Percentiles rank a stretch among this genome's conserved stretches.
These are phyloP conservation scores for Annulohypoxylon maeteangense DNA, from an alignment of 495 filamentous ascomycete genomes.

Conservation along the genomic window DNA sequence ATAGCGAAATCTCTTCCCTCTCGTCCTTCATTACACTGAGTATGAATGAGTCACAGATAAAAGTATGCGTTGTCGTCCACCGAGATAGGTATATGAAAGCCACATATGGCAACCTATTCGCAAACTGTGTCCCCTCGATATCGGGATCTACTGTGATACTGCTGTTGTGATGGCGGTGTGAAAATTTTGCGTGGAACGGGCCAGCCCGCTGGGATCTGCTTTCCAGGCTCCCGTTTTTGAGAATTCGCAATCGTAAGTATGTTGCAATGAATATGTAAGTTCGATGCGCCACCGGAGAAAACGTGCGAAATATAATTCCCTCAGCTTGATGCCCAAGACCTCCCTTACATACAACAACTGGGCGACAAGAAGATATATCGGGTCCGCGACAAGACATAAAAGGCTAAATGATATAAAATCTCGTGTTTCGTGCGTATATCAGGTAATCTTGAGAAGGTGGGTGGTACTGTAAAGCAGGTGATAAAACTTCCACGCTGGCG, in stretches of 20 bases:
- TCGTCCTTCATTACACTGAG: background rate
- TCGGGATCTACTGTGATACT: background rate
- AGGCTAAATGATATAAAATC: conserved; percentile 20
- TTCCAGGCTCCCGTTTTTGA: background rate
- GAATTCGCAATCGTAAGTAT: background rate
- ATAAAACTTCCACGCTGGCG: conserved; percentile 7
- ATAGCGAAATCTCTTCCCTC: background rate
- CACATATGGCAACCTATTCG: background rate
- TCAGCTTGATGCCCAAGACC: conserved; percentile 1
- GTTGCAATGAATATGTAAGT: background rate
- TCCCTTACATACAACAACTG: background rate
- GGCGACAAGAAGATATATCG: conserved; percentile 6
- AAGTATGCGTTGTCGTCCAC: background rate
- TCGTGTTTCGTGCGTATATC: conserved; percentile 6
- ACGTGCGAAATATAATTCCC: conserved; percentile 7
- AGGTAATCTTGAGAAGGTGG: conserved; percentile 6
- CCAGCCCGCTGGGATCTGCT: background rate
- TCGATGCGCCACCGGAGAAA: background rate
- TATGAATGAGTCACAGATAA: background rate
- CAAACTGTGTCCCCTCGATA: background rate
- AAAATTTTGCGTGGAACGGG: background rate
- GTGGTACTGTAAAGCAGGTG: conserved; percentile 17
- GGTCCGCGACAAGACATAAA: conserved; percentile 1
- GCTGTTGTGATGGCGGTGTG: background rate
- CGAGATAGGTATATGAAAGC: background rate